Conservation (phyloP, 345 rosid genomes). For the Citrus glauca region DNA sequence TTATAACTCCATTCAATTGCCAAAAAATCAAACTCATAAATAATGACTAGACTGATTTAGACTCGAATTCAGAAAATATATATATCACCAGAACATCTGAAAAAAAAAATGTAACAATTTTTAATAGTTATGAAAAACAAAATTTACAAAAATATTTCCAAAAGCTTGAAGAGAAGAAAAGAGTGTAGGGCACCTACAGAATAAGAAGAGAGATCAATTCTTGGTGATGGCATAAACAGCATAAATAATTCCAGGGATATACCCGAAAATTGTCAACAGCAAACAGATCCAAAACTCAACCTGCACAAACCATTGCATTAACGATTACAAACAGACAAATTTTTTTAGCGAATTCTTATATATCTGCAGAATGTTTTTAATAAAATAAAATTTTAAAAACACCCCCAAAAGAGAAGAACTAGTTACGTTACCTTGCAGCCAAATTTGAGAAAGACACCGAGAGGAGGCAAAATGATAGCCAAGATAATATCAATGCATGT, state of each 20-base stretch:
- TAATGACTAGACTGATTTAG: no score
- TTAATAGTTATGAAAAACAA: no score
- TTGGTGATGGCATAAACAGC: constrained; percentile 72
- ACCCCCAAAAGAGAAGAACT: not conserved
- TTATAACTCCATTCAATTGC: no score
- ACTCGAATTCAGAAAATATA: no score
- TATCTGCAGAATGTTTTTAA: no score
- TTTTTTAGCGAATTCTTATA: no score
- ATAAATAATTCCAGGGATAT: constrained; percentile 77
- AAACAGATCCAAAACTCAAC: constrained; percentile 90
- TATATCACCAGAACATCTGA: no score
- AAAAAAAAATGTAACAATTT: no score
- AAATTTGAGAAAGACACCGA: constrained; percentile 82
- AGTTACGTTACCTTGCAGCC: constrained; percentile 50
- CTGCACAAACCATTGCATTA: constrained; percentile 22
- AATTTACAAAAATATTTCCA: not conserved
- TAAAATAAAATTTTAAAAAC: no score
- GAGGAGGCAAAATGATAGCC: constrained; percentile 89
- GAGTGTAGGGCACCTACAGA: not conserved
- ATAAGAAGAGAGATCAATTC: constrained; percentile 4
- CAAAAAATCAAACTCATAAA: no score
- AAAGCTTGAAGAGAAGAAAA: not conserved
- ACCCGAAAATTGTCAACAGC: constrained; percentile 61
- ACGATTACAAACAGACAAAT: no score
- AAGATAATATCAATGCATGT: constrained; percentile 64